A percentile compares a stretch with the other conserved stretches of the same genome.
These are phyloP conservation scores for Astraeus odoratus DNA, from an alignment of 768 basidiomycete species.

Conservation along the genomic window DNA sequence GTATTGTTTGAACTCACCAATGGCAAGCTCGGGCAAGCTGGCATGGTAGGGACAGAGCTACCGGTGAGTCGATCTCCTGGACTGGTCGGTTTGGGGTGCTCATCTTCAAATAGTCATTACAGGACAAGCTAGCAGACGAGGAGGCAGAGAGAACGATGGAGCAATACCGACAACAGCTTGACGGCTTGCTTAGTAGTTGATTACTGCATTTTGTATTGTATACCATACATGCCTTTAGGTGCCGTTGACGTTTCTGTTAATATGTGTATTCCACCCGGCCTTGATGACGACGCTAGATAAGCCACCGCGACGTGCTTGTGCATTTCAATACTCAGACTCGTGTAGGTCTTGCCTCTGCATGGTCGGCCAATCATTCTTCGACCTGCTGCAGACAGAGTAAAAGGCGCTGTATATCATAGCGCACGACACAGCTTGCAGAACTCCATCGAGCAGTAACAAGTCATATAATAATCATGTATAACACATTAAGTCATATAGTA, in stretches of 20 bases:
- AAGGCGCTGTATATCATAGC: too few relatives aligned
- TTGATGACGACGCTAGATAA: too few relatives aligned
- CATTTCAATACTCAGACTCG: too few relatives aligned
- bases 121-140: conserved; percentile 50
- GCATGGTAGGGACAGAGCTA: conserved; percentile 59
- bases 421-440: too few relatives aligned
- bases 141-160: conserved; percentile 87
- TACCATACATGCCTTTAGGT: too few relatives aligned
- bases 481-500: neutral
- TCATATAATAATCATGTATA: neutral
- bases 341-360: too few relatives aligned
- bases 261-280: too few relatives aligned
- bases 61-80: conserved; percentile 50
- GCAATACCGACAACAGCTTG: conserved; percentile 82
- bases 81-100: neutral
- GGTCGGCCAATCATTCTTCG: too few relatives aligned
- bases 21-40: conserved; percentile 88
- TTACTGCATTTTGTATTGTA: neutral
- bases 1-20: conserved; percentile 93
- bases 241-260: too few relatives aligned
- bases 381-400: too few relatives aligned
- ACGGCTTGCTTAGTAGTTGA: conserved; percentile 65
- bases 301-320: too few relatives aligned
- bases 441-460: too few relatives aligned
- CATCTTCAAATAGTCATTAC: neutral